Conservation (phyloP, 2,329 filamentous ascomycete genomes). For the Penicillium sp. region DNA sequence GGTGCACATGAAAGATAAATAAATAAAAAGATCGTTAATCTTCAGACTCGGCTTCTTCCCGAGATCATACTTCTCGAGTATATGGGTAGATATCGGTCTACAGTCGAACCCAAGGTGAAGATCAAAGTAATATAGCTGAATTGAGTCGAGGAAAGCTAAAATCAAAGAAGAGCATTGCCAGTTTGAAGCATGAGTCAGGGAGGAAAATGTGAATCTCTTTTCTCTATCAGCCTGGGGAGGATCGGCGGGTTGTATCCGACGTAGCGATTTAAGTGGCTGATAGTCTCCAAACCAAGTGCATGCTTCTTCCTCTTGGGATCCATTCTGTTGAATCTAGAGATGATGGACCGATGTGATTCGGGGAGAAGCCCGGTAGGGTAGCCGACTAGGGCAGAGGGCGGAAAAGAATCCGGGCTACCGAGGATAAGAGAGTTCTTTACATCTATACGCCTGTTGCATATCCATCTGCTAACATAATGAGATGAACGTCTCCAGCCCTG, state of each 20-base stretch:
- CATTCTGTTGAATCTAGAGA: neutral
- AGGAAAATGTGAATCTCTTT: neutral
- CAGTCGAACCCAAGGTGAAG: constrained; percentile 1
- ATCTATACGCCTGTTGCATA: too few relatives aligned
- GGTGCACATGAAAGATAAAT: neutral
- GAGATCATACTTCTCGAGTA: constrained; percentile 4
- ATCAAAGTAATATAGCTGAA: neutral
- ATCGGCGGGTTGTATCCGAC: constrained; percentile 1
- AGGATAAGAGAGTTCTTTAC: neutral
- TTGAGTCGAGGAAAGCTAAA: neutral
- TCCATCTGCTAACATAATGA: too few relatives aligned
- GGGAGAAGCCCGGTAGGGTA: constrained; percentile 12
- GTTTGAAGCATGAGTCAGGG: constrained; percentile 17
- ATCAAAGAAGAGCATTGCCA: neutral
- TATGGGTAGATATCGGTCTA: neutral
- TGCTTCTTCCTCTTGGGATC: constrained; percentile 4
- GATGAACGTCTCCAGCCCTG: too few relatives aligned
- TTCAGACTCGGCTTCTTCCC: constrained; percentile 10
- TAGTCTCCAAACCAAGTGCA: neutral
- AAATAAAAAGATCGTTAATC: neutral
- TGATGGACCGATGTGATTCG: constrained; percentile 8
- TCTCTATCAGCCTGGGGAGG: neutral
- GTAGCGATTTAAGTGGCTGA: neutral
- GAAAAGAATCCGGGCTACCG: constrained; percentile 25
- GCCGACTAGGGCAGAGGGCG: constrained; percentile 12